Evolutionary conservation across 148 eudicot genomes (phyloP).

Genomic region (Vaccinium myrtillus): DNA sequence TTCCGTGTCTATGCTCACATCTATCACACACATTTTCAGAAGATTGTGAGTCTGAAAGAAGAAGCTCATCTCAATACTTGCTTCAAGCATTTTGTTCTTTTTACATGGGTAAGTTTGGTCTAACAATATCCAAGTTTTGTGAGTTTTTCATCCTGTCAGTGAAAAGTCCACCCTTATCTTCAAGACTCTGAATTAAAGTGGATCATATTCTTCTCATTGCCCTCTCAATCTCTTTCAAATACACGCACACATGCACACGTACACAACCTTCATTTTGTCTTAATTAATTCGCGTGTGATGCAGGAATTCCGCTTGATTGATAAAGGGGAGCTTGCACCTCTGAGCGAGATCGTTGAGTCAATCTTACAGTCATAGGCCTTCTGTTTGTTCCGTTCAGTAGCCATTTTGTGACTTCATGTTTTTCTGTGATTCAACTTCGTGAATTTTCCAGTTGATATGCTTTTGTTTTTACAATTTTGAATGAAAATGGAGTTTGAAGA

Average conservation of each 20-base stretch:
- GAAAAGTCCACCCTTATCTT: background rate
- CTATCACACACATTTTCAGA: conserved; percentile 44
- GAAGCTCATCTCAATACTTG: conserved; percentile 49
- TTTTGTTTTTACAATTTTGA: background rate
- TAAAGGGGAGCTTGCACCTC: conserved; percentile 60
- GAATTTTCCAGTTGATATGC: background rate
- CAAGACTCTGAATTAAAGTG: background rate
- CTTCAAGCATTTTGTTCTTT: conserved; percentile 47
- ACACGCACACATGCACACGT: background rate
- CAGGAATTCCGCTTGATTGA: conserved; percentile 69
- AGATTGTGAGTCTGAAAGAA: conserved; percentile 38
- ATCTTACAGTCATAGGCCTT: conserved; percentile 25
- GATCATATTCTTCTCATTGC: background rate
- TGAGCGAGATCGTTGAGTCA: conserved; percentile 49
- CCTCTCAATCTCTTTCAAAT: background rate
- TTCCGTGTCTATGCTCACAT: conserved; percentile 51
- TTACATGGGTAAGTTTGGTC: conserved; percentile 35
- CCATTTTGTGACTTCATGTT: background rate
- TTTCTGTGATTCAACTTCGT: background rate
- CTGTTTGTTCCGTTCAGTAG: background rate
- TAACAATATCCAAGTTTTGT: background rate
- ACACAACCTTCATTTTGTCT: background rate
- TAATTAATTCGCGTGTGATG: conserved; percentile 8
- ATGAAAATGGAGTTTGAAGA: background rate
- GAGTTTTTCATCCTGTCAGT: background rate